phyloP scores from a whole-genome alignment of 1,139 yeast species.

The Yamadazyma spencermartinsiae region DNA sequence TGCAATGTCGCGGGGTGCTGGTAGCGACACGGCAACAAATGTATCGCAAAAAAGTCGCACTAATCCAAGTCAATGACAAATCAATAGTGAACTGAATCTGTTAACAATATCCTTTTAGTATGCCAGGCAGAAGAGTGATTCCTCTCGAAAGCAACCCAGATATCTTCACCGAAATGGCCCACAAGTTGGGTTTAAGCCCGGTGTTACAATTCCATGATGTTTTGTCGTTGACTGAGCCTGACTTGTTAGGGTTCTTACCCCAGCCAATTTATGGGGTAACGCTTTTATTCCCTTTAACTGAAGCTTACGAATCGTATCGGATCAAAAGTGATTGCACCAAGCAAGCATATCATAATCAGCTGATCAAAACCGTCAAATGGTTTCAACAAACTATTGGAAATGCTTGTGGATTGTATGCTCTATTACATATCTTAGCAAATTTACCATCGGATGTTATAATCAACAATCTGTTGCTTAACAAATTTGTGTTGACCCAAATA shows the following conservation, averaged over 20 bases:
- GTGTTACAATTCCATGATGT: slow-evolving; percentile 73
- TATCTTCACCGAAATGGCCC: slow-evolving; percentile 73
- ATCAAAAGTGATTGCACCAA: slow-evolving; percentile 27
- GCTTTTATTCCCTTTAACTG: slow-evolving; percentile 77
- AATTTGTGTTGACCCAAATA: slow-evolving; percentile 23
- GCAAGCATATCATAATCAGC: slow-evolving; percentile 20
- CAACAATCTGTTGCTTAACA: slow-evolving; percentile 33
- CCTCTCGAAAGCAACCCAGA: slow-evolving; percentile 93
- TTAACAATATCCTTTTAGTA: too few species aligned
- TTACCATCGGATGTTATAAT: slow-evolving; percentile 48
- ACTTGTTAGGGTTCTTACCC: slow-evolving; percentile 73
- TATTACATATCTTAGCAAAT: slow-evolving; percentile 74
- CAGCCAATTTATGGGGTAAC: slow-evolving; percentile 77
- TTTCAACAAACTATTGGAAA: slow-evolving; percentile 81
- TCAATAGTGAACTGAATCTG: background rate
- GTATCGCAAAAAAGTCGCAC: too few species aligned
- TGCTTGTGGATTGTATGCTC: slow-evolving; percentile 92
- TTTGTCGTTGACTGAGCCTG: slow-evolving; percentile 79
- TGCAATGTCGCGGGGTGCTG: background rate
- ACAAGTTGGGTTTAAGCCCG: slow-evolving; percentile 64
- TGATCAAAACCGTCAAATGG: slow-evolving; percentile 45
- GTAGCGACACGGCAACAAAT: too few species aligned
- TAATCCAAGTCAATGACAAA: background rate
- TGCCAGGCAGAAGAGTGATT: slow-evolving; percentile 45
- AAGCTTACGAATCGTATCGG: slow-evolving; percentile 56